Conservation (phyloP, 225 moss, liverwort and hornwort genomes). For the Antitrichia curtipendula region DNA sequence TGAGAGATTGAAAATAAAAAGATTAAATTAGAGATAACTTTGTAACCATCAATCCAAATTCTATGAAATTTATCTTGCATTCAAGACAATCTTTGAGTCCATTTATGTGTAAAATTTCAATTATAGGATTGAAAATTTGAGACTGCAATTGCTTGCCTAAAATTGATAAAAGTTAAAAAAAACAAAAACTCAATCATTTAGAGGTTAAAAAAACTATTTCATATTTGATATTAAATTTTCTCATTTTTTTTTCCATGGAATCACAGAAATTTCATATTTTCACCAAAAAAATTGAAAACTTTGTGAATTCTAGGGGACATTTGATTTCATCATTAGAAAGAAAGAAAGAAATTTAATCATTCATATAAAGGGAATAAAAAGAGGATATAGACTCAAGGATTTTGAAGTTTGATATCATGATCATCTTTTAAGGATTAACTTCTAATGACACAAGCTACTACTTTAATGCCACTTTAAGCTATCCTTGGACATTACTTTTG, state of each 20-base stretch:
- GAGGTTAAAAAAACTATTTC: background rate
- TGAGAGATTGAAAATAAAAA: too few relatives aligned
- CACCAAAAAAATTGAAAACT: background rate
- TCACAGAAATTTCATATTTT: background rate
- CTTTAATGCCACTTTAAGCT: background rate
- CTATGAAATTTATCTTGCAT: too few relatives aligned
- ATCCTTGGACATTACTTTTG: fast-evolving
- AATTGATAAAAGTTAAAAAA: background rate
- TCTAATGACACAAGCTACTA: fast-evolving
- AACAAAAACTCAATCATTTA: too few relatives aligned
- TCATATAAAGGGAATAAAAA: too few relatives aligned
- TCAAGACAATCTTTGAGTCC: background rate
- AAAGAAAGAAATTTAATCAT: too few relatives aligned
- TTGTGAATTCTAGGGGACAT: background rate
- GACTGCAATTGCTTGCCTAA: too few relatives aligned
- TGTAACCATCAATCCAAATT: too few relatives aligned
- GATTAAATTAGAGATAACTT: too few relatives aligned
- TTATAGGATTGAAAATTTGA: too few relatives aligned
- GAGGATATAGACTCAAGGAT: background rate
- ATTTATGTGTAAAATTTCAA: background rate
- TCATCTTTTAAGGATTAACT: background rate
- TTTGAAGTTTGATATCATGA: background rate
- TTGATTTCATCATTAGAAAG: background rate
- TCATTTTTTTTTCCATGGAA: background rate
- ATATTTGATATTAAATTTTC: background rate